Evolutionary conservation across 75 land plant genomes (phyloP).

Genomic region (Azolla pinnata): DNA sequence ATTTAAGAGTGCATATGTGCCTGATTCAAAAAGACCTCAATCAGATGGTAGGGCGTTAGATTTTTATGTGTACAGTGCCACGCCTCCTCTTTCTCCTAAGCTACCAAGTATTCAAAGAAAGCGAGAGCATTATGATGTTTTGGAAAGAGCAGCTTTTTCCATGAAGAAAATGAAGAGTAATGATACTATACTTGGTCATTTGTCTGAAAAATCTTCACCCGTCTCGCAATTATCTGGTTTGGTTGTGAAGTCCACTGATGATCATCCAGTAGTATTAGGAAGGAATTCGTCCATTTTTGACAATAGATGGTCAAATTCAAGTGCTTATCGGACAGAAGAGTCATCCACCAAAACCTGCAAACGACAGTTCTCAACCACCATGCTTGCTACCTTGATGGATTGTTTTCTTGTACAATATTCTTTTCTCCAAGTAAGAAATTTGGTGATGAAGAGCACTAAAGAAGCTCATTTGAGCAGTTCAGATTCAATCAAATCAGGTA

Average conservation of each 20-base stretch:
- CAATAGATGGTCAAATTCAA: too few species aligned
- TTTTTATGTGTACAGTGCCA: conserved; percentile 61
- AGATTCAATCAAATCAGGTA: neutral
- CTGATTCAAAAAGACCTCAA: conserved; percentile 39
- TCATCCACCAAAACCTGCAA: too few species aligned
- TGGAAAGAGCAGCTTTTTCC: neutral
- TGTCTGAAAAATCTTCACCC: too few species aligned
- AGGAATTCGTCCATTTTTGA: too few species aligned
- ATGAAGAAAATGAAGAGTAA: conserved; percentile 9
- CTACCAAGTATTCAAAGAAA: conserved; percentile 29
- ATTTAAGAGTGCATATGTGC: conserved; percentile 64
- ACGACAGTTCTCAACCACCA: conserved; percentile 20
- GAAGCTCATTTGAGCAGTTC: too few species aligned
- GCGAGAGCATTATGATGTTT: conserved; percentile 13
- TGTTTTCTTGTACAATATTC: conserved; percentile 68
- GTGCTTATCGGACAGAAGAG: too few species aligned
- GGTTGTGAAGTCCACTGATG: too few species aligned
- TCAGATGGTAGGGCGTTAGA: conserved; percentile 24
- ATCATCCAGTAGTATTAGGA: too few species aligned
- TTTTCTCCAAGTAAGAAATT: conserved; percentile 14
- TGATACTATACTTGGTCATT: too few species aligned
- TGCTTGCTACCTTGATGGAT: conserved; percentile 78
- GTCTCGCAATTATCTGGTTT: too few species aligned
- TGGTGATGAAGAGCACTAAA: too few species aligned
- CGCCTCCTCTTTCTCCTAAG: conserved; percentile 58